phyloP scores from a whole-genome alignment of 805 yeast genomes.

The Cyberlindnera suaveolens region DNA sequence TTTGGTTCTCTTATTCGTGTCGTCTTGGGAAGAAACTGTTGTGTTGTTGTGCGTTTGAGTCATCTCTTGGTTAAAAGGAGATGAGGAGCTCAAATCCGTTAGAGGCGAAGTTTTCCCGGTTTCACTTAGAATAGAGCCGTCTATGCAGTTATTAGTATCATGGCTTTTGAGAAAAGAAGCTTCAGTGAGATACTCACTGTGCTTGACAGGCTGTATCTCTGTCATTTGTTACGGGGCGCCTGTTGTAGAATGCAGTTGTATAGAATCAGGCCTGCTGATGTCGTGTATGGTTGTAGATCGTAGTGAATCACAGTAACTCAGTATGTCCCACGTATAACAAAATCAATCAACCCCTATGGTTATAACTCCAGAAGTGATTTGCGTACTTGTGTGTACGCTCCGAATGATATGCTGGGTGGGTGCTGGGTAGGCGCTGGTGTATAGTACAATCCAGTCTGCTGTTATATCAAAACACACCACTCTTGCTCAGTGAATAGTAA shows the following conservation, averaged over 20 bases:
- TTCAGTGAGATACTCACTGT: not conserved
- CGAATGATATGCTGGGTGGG: no score
- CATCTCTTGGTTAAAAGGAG: conserved; percentile 11
- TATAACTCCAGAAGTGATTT: no score
- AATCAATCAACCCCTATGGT: no score
- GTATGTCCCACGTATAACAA: no score
- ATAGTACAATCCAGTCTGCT: no score
- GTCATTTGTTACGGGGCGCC: conserved; percentile 9
- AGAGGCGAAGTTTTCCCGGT: conserved; percentile 24
- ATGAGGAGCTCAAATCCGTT: conserved; percentile 21
- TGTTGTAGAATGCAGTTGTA: no score
- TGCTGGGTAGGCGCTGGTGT: no score
- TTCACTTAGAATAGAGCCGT: conserved; percentile 10
- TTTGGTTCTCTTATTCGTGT: conserved; percentile 9
- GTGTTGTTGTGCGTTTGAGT: conserved; percentile 1
- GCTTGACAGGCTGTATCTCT: conserved; percentile 11
- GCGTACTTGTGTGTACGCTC: no score
- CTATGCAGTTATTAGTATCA: conserved; percentile 1
- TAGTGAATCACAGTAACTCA: no score
- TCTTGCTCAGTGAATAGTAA: no score
- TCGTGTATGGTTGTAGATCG: not conserved
- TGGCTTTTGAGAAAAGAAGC: conserved; percentile 4
- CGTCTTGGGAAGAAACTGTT: not conserved
- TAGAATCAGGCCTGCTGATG: not conserved
- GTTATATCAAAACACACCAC: no score